Conservation (phyloP, 176 grass and related monocot species). For the Tillandsia leiboldiana region DNA sequence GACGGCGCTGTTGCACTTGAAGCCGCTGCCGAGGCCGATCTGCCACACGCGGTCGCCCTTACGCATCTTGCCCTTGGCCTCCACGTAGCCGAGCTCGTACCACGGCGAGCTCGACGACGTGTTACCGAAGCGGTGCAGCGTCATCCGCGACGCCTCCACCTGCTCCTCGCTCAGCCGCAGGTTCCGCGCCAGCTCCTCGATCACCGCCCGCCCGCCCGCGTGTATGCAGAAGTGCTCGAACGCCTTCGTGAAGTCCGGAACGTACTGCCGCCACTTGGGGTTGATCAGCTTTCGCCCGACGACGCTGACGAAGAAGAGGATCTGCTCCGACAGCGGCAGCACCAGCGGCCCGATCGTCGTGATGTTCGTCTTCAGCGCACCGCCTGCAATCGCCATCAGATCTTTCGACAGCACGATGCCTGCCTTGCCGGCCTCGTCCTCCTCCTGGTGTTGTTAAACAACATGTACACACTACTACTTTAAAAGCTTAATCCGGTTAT, state of each 20-base stretch:
- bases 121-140: slow-evolving; percentile 73
- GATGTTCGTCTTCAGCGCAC: slow-evolving; percentile 61
- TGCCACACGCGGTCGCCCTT: slow-evolving; percentile 46
- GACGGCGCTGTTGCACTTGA: slow-evolving; percentile 88
- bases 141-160: slow-evolving; percentile 66
- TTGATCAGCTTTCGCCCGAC: slow-evolving; percentile 32
- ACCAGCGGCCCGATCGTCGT: slow-evolving; percentile 44
- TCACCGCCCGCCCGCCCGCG: slow-evolving; percentile 40
- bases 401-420: slow-evolving; percentile 59
- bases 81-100: slow-evolving; percentile 65
- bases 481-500: too few species aligned
- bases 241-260: slow-evolving; percentile 37
- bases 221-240: slow-evolving; percentile 51
- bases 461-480: too few species aligned
- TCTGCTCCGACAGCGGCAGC: slow-evolving; percentile 56
- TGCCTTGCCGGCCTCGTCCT: slow-evolving; percentile 31
- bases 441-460: slow-evolving; percentile 12
- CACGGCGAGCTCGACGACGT: slow-evolving; percentile 52
- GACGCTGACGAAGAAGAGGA: slow-evolving; percentile 46
- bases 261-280: not conserved
- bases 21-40: slow-evolving; percentile 64
- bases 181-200: slow-evolving; percentile 17
- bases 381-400: slow-evolving; percentile 44
- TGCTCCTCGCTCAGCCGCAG: slow-evolving; percentile 53
- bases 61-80: slow-evolving; percentile 50